Percentiles rank a stretch among this genome's conserved stretches.
These are phyloP conservation scores for Ceriops decandra DNA, from an alignment of 345 rosid species.

Conservation along the genomic window DNA sequence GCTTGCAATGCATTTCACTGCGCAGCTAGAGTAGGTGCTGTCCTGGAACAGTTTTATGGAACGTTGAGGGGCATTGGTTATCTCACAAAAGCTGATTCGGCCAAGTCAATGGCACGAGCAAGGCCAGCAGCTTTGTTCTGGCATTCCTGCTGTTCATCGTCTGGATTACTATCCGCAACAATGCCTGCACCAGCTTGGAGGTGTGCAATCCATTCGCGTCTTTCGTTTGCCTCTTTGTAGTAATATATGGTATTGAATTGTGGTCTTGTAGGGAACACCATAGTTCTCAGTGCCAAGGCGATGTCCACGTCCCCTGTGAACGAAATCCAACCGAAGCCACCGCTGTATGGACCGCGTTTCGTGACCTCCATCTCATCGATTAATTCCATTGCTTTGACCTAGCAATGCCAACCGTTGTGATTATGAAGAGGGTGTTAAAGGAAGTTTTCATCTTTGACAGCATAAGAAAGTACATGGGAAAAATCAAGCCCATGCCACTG, in stretches of 20 bases:
- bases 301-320: conserved; percentile 85
- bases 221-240: conserved; percentile 37
- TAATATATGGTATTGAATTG: conserved; percentile 65
- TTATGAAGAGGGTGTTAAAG: not conserved
- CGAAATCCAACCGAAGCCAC: conserved; percentile 76
- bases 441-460: not conserved
- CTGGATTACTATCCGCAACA: conserved; percentile 75
- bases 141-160: conserved; percentile 68
- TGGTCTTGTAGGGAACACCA: conserved; percentile 65
- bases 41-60: too few relatives aligned
- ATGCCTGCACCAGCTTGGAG: conserved; percentile 86
- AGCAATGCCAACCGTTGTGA: conserved; percentile 5
- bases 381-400: conserved; percentile 86
- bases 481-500: not conserved
- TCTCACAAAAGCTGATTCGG: conserved; percentile 62
- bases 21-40: too few relatives aligned
- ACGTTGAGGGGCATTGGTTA: not conserved
- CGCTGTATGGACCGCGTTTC: conserved; percentile 84
- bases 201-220: conserved; percentile 87
- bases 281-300: conserved; percentile 68
- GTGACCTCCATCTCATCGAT: conserved; percentile 62
- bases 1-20: too few relatives aligned
- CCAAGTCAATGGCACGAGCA: conserved; percentile 84
- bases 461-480: not conserved
- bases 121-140: conserved; percentile 77